Evolutionary conservation across 2,329 filamentous ascomycete species (phyloP).

Genomic region (Stagonosporopsis chrysanthemi): DNA sequence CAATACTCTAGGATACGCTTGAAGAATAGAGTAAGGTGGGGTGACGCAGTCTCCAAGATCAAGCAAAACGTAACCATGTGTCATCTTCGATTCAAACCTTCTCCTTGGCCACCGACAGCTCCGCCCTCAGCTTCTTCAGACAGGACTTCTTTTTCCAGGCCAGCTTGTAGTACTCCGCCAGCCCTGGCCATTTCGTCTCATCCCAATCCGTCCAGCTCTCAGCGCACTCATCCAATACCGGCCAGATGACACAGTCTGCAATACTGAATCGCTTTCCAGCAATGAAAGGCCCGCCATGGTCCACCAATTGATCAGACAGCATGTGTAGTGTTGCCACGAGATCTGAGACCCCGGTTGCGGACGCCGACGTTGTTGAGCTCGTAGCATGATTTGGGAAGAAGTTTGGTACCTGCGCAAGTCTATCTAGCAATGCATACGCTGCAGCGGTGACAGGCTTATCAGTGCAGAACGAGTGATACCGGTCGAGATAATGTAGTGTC

Average conservation of each 20-base stretch:
- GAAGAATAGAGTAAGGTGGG: neutral
- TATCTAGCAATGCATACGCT: constrained; percentile 31
- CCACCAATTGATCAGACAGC: constrained; percentile 32
- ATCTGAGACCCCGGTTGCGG: neutral
- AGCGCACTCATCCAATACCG: constrained; percentile 38
- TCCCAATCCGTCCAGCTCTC: constrained; percentile 33
- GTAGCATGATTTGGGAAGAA: constrained; percentile 27
- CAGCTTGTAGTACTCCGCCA: constrained; percentile 38
- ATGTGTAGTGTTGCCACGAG: constrained; percentile 25
- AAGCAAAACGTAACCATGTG: neutral
- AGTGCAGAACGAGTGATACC: constrained; percentile 36
- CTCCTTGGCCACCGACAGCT: constrained; percentile 12
- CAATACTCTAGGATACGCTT: neutral
- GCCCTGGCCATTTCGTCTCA: constrained; percentile 25
- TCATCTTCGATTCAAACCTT: neutral
- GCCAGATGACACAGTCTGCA: constrained; percentile 47
- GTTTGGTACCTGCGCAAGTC: constrained; percentile 22
- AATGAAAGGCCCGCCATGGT: constrained; percentile 36
- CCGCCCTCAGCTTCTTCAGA: constrained; percentile 33
- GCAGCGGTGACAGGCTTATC: constrained; percentile 25
- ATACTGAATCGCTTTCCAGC: constrained; percentile 42
- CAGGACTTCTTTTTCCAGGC: constrained; percentile 45
- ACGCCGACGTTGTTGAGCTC: constrained; percentile 6
- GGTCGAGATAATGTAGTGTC: constrained; percentile 48
- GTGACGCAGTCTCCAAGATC: neutral